phyloP scores from a whole-genome alignment of 768 basidiomycete genomes.

The Suillus subluteus region DNA sequence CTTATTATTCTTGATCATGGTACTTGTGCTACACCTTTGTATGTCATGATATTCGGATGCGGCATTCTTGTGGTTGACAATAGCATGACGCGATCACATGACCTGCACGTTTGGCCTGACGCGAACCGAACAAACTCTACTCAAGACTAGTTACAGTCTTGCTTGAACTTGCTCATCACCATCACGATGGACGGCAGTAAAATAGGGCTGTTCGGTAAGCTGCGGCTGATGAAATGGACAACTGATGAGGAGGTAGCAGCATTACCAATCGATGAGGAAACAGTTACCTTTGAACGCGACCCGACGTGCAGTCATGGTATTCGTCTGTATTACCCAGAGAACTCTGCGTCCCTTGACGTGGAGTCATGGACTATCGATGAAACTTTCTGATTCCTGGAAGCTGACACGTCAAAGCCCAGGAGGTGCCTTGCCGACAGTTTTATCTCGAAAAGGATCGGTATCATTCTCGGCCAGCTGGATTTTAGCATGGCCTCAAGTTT shows the following conservation, averaged over 20 bases:
- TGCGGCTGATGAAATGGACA: constrained; percentile 62
- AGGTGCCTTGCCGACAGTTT: no score
- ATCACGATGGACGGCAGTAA: constrained; percentile 49
- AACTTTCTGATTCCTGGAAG: neutral
- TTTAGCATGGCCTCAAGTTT: no score
- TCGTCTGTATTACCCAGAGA: no score
- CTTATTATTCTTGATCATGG: neutral
- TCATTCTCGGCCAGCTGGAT: no score
- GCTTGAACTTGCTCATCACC: neutral
- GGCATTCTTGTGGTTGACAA: neutral
- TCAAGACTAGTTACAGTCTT: no score
- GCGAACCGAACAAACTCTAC: no score
- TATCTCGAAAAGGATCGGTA: no score
- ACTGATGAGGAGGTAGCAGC: constrained; percentile 54
- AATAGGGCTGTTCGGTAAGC: constrained; percentile 67
- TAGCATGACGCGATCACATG: neutral
- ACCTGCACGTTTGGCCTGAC: no score
- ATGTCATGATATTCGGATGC: neutral
- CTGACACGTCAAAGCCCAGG: neutral
- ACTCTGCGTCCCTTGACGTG: neutral
- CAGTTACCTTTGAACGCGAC: constrained; percentile 68
- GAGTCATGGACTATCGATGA: neutral
- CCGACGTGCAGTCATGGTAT: no score
- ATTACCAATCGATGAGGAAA: constrained; percentile 72
- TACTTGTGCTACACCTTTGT: neutral